Evolutionary conservation across 2,329 filamentous ascomycete genomes (phyloP), one percentile per base, ranked within the genome.

Genomic region (Neospermospora avenae): DNA sequence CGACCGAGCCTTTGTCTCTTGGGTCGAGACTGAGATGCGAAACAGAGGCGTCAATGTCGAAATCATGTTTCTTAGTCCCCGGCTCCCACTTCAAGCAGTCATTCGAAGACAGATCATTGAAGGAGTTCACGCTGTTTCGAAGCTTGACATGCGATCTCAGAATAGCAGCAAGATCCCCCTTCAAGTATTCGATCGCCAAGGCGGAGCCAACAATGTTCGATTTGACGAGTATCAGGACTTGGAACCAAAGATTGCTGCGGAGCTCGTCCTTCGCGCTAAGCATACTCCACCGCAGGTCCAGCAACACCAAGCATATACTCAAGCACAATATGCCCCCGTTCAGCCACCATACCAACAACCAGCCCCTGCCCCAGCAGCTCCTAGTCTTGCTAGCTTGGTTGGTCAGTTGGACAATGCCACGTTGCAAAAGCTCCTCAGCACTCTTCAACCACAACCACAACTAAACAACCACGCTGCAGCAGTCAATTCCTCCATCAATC

Each of bases 151-250:
- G 54, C 79, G 81, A 48, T 84, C 90, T 22, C 88, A 96, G 69
- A 79, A 81, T 35, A 82, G 82, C 1, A 86, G 86, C 65, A 92
- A 88, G 71, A 88, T 98, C 54, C 84, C 89, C 0, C 77, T 97
- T 3, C 90, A 93, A 68, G 84, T 96, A 5, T 97, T 97, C 70
- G 89, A 96, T 74, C 87, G 92, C 25, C 88, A 85, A 42, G 82
- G 80, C 10, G 90, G 90, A n/a, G 79, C 80, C 18, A 84, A 84
- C 68, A 92, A 90, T 65, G 86, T 96, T 61, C 85, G 86, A 45
- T 97, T 91, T 72, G 90, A 96, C 68, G 89, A 96, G 72, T 98
- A 98, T 72, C 84, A 89, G 59, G 87, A 93, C 67, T 81, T 97
- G 2, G 89, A 96, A 37, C 89, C 92, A 0, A 75, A 78, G 5